Conservation (phyloP, 495 filamentous ascomycete species). For the Chaetomidium leptoderma region DNA sequence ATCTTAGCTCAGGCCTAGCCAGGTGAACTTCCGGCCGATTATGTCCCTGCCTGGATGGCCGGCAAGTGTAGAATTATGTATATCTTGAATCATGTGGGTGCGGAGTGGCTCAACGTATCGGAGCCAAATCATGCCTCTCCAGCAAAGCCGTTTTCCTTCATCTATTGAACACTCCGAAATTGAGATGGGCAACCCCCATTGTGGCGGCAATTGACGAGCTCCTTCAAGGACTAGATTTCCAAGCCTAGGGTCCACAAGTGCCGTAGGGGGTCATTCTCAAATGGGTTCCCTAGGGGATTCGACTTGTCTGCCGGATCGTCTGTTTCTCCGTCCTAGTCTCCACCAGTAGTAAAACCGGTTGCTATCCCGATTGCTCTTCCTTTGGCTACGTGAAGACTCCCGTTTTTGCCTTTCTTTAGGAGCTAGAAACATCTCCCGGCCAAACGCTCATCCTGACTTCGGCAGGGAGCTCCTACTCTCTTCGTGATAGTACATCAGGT, state of each 20-base stretch:
- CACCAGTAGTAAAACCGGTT: not conserved
- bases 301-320: not conserved
- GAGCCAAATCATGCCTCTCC: not conserved
- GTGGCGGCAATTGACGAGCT: not conserved
- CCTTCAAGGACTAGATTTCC: not conserved
- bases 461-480: not conserved
- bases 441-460: not conserved
- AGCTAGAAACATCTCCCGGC: not conserved
- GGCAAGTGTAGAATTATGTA: not conserved
- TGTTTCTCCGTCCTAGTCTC: not conserved
- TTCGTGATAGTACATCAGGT: not conserved
- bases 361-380: too few species aligned
- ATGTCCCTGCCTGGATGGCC: not conserved
- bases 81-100: not conserved
- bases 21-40: not conserved
- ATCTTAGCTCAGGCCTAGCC: not conserved
- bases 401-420: too few species aligned
- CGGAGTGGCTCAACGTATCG: not conserved
- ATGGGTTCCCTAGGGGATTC: not conserved
- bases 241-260: not conserved
- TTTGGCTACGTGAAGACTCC: too few species aligned
- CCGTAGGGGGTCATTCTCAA: not conserved
- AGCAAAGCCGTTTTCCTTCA: not conserved
- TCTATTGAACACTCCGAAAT: conserved; percentile 2
- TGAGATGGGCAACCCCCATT: conserved; percentile 1